These are phyloP conservation scores for Anthoceros angustus DNA, from an alignment of 225 moss, liverwort and hornwort species.

Conservation along the genomic window DNA sequence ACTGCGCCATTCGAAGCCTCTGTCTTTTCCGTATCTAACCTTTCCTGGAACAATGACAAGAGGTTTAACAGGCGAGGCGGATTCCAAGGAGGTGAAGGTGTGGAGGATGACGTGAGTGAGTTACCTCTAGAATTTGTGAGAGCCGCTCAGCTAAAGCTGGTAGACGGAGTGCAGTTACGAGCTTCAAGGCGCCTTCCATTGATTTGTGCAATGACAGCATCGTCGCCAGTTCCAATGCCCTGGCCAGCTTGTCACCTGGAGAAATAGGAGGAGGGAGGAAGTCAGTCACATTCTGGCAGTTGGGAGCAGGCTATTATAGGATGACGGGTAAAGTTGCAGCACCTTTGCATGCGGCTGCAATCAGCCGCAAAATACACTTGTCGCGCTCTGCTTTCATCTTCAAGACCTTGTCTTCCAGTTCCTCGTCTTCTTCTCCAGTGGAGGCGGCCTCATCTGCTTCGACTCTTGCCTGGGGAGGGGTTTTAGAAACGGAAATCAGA, in stretches of 20 bases:
- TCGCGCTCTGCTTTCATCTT: constrained; percentile 80
- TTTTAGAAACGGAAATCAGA: background rate
- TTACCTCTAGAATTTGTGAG: constrained; percentile 68
- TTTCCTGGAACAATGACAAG: background rate
- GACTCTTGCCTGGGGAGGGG: constrained; percentile 34
- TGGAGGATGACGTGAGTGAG: no score
- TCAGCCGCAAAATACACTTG: constrained; percentile 69
- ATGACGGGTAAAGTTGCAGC: background rate
- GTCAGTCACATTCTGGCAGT: background rate
- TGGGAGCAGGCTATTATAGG: background rate
- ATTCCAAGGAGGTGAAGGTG: no score
- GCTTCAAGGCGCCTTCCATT: constrained; percentile 79
- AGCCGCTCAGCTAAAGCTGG: constrained; percentile 72
- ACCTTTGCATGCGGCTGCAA: constrained; percentile 92
- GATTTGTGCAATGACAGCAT: constrained; percentile 80
- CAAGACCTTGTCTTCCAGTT: constrained; percentile 51
- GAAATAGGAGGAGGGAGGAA: background rate
- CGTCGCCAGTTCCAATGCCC: constrained; percentile 69
- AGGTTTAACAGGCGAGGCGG: background rate
- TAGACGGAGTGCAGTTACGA: constrained; percentile 71
- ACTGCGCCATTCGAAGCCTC: background rate
- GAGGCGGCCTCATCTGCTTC: constrained; percentile 58
- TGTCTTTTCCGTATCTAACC: background rate
- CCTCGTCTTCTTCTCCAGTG: constrained; percentile 41
- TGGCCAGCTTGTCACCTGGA: constrained; percentile 78